Evolutionary conservation across 2,329 filamentous ascomycete genomes (phyloP).

Genomic region (Amphichorda felina): DNA sequence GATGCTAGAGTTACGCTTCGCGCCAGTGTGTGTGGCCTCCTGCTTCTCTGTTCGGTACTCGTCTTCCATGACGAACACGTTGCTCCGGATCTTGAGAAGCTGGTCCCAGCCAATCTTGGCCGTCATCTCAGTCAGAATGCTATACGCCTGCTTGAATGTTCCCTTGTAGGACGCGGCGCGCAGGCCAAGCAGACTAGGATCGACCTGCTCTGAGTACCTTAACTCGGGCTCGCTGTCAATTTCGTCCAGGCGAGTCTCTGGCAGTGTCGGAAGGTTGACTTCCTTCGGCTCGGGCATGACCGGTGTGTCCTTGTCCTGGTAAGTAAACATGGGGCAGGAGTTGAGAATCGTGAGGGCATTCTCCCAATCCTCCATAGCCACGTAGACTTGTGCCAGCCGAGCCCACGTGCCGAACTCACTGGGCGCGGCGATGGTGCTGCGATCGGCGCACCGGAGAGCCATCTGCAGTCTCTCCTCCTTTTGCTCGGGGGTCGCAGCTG

Average conservation of each 20-base stretch:
- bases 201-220: slow-evolving; percentile 72
- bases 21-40: slow-evolving; percentile 34
- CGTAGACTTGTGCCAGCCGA: slow-evolving; percentile 83
- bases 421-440: slow-evolving; percentile 86
- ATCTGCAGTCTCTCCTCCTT: slow-evolving; percentile 64
- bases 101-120: slow-evolving; percentile 98
- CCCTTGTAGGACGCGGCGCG: slow-evolving; percentile 86
- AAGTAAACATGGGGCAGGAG: slow-evolving; percentile 99
- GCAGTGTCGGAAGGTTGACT: slow-evolving; percentile 74
- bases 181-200: slow-evolving; percentile 74
- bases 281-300: slow-evolving; percentile 87
- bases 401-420: slow-evolving; percentile 98
- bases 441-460: slow-evolving; percentile 85
- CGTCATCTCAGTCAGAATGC: slow-evolving; percentile 88
- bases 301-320: slow-evolving; percentile 95
- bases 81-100: slow-evolving; percentile 83
- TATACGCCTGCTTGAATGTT: slow-evolving; percentile 91
- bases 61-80: slow-evolving; percentile 99
- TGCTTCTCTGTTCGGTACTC: slow-evolving; percentile 89
- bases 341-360: slow-evolving; percentile 90
- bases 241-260: slow-evolving; percentile 86
- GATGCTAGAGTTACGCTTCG: slow-evolving; percentile 65
- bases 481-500: slow-evolving; percentile 37
- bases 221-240: slow-evolving; percentile 86
- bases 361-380: slow-evolving; percentile 92